Base-by-base conservation (phyloP, 1,284 basidiomycete genomes). In the Naganishia albida region DNA sequence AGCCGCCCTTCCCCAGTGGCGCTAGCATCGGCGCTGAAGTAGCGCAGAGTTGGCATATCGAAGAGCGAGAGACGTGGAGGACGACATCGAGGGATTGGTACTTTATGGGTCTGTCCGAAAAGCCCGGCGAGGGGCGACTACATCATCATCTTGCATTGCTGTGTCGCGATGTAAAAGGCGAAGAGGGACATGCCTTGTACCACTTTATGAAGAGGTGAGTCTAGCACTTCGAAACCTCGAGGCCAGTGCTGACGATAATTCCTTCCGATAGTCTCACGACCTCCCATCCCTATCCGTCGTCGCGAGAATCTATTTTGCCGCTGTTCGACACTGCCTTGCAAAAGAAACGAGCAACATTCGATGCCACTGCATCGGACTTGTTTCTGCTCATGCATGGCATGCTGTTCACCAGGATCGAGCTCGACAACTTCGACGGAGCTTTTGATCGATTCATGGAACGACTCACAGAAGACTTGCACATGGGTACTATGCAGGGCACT, bases 141-240 rank as follows among this genome's bases (percentile, higher is more conserved):
- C 95, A 99, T 76, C 92, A 97, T 75, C 91, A 97, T 75, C 81
- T 99, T n/a, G 96, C 93, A 1, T 78, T 96, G 65, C 82, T 99
- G 54, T 89, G 87, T 72, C 83, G 89, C 25, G 91, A 93, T 72
- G 85, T 85, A 23, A 88, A 89, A 65, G 85, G 84, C 0, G 91
- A 95, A 71, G 93, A 96, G 70, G 78, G 94, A n/a, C 83, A 88
- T 8, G 87, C 87, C 0, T 83, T 97, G 12, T 95, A 99, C 76
- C 95, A 97, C 77, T 95, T 94, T 71, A 85, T 88, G n/a, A 97
- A 97, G 80, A 95, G 91, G 91, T 91, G 43, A 60, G 84, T 79
- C 1, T 49, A 49, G 7, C 20, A 51, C 6, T 16, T 16, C 16
- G 23, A 16, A 39, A 25, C 28, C n/a, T 6, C 16, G 25, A 44